Base-by-base conservation (phyloP, 2,329 filamentous ascomycete genomes). In the Byssoonygena ceratinophila region DNA sequence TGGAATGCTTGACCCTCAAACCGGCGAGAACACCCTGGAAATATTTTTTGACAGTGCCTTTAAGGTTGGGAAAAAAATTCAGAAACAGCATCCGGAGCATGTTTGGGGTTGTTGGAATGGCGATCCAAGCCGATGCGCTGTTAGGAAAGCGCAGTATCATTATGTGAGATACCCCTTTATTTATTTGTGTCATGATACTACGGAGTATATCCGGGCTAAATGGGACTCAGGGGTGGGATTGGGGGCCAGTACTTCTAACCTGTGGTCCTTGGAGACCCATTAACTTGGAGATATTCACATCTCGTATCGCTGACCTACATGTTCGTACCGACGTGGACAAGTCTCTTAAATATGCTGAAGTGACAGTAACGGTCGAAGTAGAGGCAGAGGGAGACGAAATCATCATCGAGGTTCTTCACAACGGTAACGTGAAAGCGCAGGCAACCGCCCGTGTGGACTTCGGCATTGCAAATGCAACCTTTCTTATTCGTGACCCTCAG, bases 181-280 rank as follows among this genome's bases (percentile, higher is more conserved):
- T n/a, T n/a, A n/a, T n/a, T n/a, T n/a, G n/a, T n/a, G n/a, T n/a
- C 9, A 29, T 53, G 70, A 5, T 72, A 75, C 61, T 14, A n/a
- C n/a, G 23, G 31, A 27, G 46, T 12, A 25, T 22, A 25, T n/a
- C 20, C 8, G 6, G 2, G 12, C 29, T 51, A 27, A 45, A 74
- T 7, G 82, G 81, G 0, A 78, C 81, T 2, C 89, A 54, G 57
- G 81, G 81, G 1, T 83, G 80, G 80, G 79, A 82, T 55, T 81
- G 78, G 78, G 77, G 77, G 8, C 78, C 77, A 8, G 77, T 76
- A 0, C 81, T 83, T 60, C 71, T 74, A n/a, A 78, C 80, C 0
- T 76, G 77, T n/a, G 80, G 81, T 1, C 76, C 79, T 5, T 84
- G 80, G 81, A 72, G 77, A 56, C 75, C 78, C 39, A 79, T 76